Conservation (phyloP, 1,284 basidiomycete genomes). For the Vanrija sp. region DNA sequence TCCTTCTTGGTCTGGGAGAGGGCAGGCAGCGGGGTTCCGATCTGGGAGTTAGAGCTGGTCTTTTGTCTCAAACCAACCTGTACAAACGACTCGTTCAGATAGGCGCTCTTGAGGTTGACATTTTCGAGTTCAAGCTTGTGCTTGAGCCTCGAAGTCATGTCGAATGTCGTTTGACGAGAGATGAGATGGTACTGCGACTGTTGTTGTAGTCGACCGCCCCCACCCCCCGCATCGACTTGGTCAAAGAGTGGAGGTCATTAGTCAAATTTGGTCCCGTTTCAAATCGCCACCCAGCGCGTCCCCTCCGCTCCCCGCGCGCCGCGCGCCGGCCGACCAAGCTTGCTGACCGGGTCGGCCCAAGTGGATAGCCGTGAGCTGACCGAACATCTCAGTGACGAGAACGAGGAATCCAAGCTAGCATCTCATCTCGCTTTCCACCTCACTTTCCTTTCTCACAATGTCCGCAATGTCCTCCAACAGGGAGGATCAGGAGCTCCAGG, state of each 20-base stretch:
- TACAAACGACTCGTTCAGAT: conserved; percentile 81
- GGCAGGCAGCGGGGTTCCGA: conserved; percentile 85
- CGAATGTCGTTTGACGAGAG: conserved; percentile 8
- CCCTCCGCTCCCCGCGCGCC: too few species aligned
- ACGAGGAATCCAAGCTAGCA: too few species aligned
- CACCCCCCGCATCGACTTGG: too few species aligned
- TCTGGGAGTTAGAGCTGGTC: conserved; percentile 53
- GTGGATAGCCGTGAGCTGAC: too few species aligned
- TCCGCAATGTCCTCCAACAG: neutral
- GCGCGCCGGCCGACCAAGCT: too few species aligned
- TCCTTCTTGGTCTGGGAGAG: conserved; percentile 80
- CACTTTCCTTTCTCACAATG: neutral
- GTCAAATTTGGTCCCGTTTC: too few species aligned
- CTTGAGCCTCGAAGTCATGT: conserved; percentile 54
- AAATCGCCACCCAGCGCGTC: too few species aligned
- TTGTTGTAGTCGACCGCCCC: too few species aligned
- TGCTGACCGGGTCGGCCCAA: too few species aligned
- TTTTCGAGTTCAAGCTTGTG: conserved; percentile 72
- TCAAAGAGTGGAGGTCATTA: too few species aligned
- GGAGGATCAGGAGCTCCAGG: neutral
- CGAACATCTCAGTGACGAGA: too few species aligned
- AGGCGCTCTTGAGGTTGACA: conserved; percentile 68
- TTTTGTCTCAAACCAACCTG: conserved; percentile 55
- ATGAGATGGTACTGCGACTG: too few species aligned
- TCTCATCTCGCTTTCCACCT: neutral